Base-by-base conservation (phyloP, 2,329 filamentous ascomycete species). In the Sphaceloma murrayae region DNA sequence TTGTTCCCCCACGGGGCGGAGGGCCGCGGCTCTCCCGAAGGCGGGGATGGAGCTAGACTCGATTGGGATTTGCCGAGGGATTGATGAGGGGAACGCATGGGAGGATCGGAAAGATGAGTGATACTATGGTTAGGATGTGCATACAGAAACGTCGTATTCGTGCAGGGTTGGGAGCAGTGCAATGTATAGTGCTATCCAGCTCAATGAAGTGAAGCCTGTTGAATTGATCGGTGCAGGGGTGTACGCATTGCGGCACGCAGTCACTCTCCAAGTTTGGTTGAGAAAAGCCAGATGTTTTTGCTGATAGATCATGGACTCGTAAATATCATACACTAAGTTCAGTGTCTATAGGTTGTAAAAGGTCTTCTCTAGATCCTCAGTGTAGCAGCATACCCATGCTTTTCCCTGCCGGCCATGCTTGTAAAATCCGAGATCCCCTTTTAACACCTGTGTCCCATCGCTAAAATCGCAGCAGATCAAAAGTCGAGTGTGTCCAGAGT, bases 31-130 rank as follows among this genome's bases (percentile, higher is more conserved):
- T 33, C 13, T 30, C 16, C n/a, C n/a, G 27, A 43, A 32, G 33
- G 46, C 46, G 46, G 46, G 39, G 46, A 43, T 19, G 24, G n/a
- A 31, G 32, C 30, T 33, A 40, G 26, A 26, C 36, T 40, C 13
- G 26, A 26, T 40, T 18, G 14, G 5, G 21, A 17, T 29, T 40
- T 45, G 39, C 46, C 46, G 42, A 45, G 46, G 46, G 43, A 39
- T 29, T 30, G 6, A 40, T 19, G 24, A 27, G 24, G 24, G 24
- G n/a, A 18, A 32, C 27, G 30, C 44, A 31, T 30, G 9, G 18
- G 2, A 18, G 13, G 16, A 11, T 10, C 16, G 24, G 13, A 22
- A 22, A 22, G 36, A 40, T 40, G 36, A 40, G 24, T 40, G 36
- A 40, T 40, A 40, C 22, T 13, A n/a, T n/a, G 6, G 24, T 11